Evolutionary conservation across 2,329 filamentous ascomycete genomes (phyloP), one percentile per base, ranked within the genome.

Genomic region (Monosporascus sp.): DNA sequence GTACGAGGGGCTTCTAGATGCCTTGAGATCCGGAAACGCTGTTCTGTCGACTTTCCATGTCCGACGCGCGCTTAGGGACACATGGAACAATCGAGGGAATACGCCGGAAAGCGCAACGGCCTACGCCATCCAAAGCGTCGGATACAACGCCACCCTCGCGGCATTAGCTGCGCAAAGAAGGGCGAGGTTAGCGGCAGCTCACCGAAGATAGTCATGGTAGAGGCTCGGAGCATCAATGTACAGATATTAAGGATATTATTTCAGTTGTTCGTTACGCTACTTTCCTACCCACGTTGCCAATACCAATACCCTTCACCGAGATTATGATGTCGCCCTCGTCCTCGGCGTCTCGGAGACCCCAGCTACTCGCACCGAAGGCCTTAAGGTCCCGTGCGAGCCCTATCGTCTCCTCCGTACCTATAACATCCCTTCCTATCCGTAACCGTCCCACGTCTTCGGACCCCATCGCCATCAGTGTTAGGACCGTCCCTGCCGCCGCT

Each of bases 401-500:
- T 53, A 99, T 81, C 51, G 91, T 77, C 55, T 90, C 87, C 67
- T 96, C 90, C 3, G 86, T 88, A 0, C 85, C 92, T 46, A 97
- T 72, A 1, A 97, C 84, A 47, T 93, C 88, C 63, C 84, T 86
- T 35, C 92, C 91, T 54, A 99, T 68, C 58, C 89, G 83, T 60
- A 99, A 70, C 55, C 94, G 82, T 5, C 94, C 94, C 16, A 99
- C 91, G 70, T 99, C 94, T 68, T 97, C 94, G 1, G 88, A 90
- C 0, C 94, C 94, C 94, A 99, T 97, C 37, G 92, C 91, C 94
- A 99, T 99, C 58, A 99, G 77, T 19, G 86, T 89, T 51, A 99
- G 71, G 59, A 96, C 80, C 0, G 87, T 93, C 3, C 83, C 78
- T 5, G 86, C 85, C 2, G 90, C 88, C 3, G 87, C 80, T 16